Evolutionary conservation across 140 eudicot species (phyloP), one percentile per base, ranked within the genome.

Genomic region (Cichorium intybus): DNA sequence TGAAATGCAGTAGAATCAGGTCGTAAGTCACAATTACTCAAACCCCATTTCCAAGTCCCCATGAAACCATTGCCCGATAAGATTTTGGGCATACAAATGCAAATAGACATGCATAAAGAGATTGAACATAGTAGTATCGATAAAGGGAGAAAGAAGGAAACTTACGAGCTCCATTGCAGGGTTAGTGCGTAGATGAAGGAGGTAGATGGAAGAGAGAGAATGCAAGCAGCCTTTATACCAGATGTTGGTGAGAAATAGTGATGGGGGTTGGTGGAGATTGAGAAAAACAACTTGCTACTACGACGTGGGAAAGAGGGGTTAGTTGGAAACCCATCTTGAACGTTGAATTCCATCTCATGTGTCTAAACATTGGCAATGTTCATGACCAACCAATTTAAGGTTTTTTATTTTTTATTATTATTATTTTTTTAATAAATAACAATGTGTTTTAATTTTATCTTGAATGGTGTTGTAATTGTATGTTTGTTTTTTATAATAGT

Each of bases 151-250:
- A 35, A 70, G 7, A 14, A 39, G 49, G 50, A 41, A 67, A 69
- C 77, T 70, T 76, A 76, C 77, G 43, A 76, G 66, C 68, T 76
- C 81, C 81, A 76, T 76, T 69, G 72, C 24, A 45, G 75, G 46
- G 21, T 41, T 60, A 18, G 57, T 14, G 48, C 18, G 48, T 12
- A 41, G 48, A 47, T 15, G 72, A 16, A 31, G 24, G 22, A 4
- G 57, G 56, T 54, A 62, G 71, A 54, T 31, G 18, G 49, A 31
- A 23, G 24, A 69, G 31, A 64, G 53, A 65, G 16, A 75, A 47
- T 22, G 41, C 12, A 43, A 45, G 45, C 3, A 12, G 39, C 20
- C 51, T 58, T 51, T 41, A 45, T 35, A 21, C 9, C 24, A 37
- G 70, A 18, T 62, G 62, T 48, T 53, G 45, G 56, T 51, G 62